phyloP scores from a whole-genome alignment of 345 rosid species.

The Cochlearia excelsa region DNA sequence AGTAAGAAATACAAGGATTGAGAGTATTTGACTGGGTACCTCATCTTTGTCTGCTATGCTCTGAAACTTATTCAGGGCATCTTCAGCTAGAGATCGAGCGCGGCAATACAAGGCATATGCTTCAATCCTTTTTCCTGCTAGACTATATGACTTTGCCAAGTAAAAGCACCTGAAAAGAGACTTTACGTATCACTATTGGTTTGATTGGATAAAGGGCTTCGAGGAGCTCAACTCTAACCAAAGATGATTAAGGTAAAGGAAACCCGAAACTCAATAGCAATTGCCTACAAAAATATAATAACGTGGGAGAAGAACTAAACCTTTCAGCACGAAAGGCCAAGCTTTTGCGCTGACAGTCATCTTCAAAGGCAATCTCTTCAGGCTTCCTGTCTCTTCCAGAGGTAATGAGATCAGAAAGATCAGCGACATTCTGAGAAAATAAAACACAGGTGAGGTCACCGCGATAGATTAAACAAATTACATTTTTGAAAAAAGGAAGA shows the following conservation, averaged over 20 bases:
- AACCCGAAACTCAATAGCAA: too few relatives aligned
- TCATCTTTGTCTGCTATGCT: constrained; percentile 43
- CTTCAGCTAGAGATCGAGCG: constrained; percentile 73
- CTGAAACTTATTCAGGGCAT: constrained; percentile 59
- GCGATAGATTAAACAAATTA: constrained; percentile 15
- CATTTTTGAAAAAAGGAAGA: constrained; percentile 6
- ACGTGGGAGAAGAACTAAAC: constrained; percentile 39
- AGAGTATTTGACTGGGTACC: constrained; percentile 40
- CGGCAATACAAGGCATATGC: constrained; percentile 72
- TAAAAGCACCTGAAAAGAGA: constrained; percentile 76
- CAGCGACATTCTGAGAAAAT: constrained; percentile 72
- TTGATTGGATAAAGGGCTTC: too few relatives aligned
- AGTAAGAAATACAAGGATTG: not conserved
- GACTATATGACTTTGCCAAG: constrained; percentile 84
- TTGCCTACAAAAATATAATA: not conserved
- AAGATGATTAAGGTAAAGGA: too few relatives aligned
- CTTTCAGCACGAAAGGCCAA: constrained; percentile 90
- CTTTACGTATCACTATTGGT: too few relatives aligned
- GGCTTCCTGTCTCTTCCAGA: constrained; percentile 91
- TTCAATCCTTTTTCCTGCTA: constrained; percentile 88
- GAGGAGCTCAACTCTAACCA: too few relatives aligned
- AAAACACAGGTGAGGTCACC: constrained; percentile 10
- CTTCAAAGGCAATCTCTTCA: constrained; percentile 85
- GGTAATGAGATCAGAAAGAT: constrained; percentile 94
- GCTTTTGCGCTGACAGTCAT: constrained; percentile 65